These are phyloP conservation scores for Alloteropsis angusta DNA, from an alignment of 202 grass and related monocot genomes.

Conservation along the genomic window DNA sequence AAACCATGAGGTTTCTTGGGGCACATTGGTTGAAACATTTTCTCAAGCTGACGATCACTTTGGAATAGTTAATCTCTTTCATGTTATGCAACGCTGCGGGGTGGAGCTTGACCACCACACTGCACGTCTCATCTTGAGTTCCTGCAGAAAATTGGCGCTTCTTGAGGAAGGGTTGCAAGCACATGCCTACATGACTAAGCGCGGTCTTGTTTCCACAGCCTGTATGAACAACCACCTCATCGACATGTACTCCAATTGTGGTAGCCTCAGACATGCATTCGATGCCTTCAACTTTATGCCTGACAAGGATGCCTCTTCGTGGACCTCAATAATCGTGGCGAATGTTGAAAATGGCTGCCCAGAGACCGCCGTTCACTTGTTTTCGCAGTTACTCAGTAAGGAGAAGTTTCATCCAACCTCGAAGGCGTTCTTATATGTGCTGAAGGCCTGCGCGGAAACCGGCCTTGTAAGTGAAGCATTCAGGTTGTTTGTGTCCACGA, in stretches of 20 bases:
- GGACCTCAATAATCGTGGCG: conserved; percentile 49
- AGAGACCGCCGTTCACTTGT: conserved; percentile 34
- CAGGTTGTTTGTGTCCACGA: conserved; percentile 53
- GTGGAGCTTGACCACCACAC: conserved; percentile 26
- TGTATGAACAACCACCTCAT: conserved; percentile 38
- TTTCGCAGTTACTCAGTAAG: conserved; percentile 44
- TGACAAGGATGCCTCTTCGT: conserved; percentile 47
- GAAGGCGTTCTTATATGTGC: conserved; percentile 29
- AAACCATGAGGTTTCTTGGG: conserved; percentile 36
- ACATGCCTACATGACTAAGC: conserved; percentile 52
- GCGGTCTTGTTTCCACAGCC: conserved; percentile 29
- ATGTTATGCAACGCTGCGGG: conserved; percentile 31
- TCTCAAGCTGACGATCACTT: conserved; percentile 19
- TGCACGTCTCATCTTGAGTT: conserved; percentile 32
- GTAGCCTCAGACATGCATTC: conserved; percentile 38
- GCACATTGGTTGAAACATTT: conserved; percentile 31
- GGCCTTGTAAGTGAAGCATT: conserved; percentile 52
- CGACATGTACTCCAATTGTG: conserved; percentile 55
- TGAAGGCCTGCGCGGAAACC: conserved; percentile 49
- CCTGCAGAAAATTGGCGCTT: conserved; percentile 25
- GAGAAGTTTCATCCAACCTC: conserved; percentile 35
- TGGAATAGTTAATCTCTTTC: conserved; percentile 42
- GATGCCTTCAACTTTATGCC: conserved; percentile 44
- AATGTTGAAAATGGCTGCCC: conserved; percentile 45
- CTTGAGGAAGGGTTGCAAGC: conserved; percentile 40